Evolutionary conservation across 2,329 filamentous ascomycete species (phyloP).

Genomic region (Epichloe brachyelytri): DNA sequence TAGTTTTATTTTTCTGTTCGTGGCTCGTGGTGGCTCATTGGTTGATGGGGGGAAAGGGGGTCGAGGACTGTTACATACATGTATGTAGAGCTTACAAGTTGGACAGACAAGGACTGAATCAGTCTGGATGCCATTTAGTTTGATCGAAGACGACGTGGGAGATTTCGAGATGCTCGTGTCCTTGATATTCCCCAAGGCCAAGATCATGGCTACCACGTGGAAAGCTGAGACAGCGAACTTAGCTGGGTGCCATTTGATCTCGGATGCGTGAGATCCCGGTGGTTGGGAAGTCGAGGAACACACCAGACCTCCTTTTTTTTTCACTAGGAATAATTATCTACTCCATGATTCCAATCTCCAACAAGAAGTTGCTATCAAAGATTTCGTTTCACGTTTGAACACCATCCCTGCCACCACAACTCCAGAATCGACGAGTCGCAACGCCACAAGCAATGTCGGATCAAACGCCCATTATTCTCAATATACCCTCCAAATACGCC

Average conservation of each 20-base stretch:
- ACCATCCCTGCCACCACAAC: background rate
- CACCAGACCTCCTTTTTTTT: no score
- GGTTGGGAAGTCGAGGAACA: background rate
- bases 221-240: background rate
- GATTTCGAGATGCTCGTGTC: no score
- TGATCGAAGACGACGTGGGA: no score
- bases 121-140: no score
- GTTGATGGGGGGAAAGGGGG: background rate
- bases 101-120: no score
- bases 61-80: no score
- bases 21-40: no score
- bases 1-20: no score
- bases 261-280: slow-evolving; percentile 4
- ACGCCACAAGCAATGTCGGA: slow-evolving; percentile 8
- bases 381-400: background rate
- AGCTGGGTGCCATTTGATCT: background rate
- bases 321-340: background rate
- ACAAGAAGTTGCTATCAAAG: no score
- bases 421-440: background rate
- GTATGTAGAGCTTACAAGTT: no score
- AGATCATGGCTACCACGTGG: no score
- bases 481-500: slow-evolving; percentile 36
- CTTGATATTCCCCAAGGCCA: no score
- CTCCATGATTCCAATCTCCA: background rate
- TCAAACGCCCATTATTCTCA: slow-evolving; percentile 13